Evolutionary conservation across 2,329 filamentous ascomycete species (phyloP), one percentile per base, ranked within the genome.

Genomic region (Aspergillus puulaauensis): DNA sequence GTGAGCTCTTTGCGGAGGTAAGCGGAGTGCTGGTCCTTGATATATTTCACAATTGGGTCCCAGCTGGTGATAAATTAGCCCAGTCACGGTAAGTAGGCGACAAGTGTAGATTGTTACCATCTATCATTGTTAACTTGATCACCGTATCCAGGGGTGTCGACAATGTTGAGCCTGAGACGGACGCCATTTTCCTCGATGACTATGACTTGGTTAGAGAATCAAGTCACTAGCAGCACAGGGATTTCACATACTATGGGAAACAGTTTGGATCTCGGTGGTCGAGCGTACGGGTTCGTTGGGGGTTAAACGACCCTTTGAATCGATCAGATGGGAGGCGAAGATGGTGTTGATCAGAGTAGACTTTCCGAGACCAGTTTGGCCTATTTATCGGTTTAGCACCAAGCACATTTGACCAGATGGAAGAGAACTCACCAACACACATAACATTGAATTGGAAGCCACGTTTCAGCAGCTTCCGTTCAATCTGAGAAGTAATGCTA

Each of bases 1-100:
- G 95, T 98, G 73, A 99, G 91, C 80, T 99, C 95, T 86, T 99
- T 99, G 79, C 95, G 91, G 69, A 99, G 87, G 82, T 98, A 99
- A 71, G 95, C 93, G 53, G 92, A 97, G 84, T 99, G 95, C 83
- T 99, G 95, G 80, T 99, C 95, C 86, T 99, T 99, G 86, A 99
- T 99, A 82, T 99, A 99, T 84, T 99, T 99, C 84, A 99, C 93
- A 77, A 99, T 99, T 64, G 95, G 95, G 75, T 99, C 95, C 95
- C 95, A 99, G 88, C 80, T 83, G 63, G 17, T 49, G 39, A 54
- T 49, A 59, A 52, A 66, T 71, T 62, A 70, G 64, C 60, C 40
- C 44, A 43, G 19, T 56, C 12, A 27, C 40, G n/a, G n/a, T 27
- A 43, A 43, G 54, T n/a, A 31, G 17, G 19, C 48, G 40, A 54